Evolutionary conservation across 1,284 basidiomycete species (phyloP).

Genomic region (Boletellus sp.): DNA sequence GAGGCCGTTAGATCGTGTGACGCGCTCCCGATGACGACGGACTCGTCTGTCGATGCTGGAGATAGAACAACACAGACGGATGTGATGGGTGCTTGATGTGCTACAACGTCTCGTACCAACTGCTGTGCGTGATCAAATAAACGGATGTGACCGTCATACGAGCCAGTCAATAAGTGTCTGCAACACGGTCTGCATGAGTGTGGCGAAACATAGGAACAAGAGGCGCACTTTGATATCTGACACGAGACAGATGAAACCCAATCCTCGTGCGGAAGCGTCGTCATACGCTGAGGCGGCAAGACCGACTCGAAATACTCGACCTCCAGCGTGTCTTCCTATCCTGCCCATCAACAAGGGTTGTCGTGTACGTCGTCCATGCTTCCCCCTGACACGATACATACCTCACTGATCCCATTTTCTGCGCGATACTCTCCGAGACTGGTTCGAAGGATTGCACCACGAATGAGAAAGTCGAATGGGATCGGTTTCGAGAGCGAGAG

Average conservation of each 20-base stretch:
- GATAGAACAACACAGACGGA: conserved; percentile 61
- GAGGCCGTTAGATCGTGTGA: conserved; percentile 81
- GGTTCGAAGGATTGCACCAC: conserved; percentile 76
- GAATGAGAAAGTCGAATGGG: conserved; percentile 92
- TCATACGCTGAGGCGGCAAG: conserved; percentile 83
- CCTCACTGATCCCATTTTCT: conserved; percentile 22
- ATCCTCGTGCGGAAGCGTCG: conserved; percentile 84
- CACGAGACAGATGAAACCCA: conserved; percentile 89
- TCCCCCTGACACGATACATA: conserved; percentile 3
- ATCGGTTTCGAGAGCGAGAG: conserved; percentile 71
- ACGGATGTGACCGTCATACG: conserved; percentile 77
- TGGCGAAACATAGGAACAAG: background rate
- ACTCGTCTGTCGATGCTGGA: conserved; percentile 28
- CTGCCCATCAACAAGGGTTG: conserved; percentile 16
- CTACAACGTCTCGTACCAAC: conserved; percentile 44
- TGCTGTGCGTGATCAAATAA: conserved; percentile 71
- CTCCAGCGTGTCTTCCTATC: conserved; percentile 82
- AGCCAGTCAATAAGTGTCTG: conserved; percentile 74
- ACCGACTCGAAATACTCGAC: conserved; percentile 94
- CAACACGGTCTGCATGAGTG: background rate
- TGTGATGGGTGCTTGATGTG: conserved; percentile 70
- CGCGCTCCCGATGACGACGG: conserved; percentile 67
- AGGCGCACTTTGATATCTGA: conserved; percentile 59
- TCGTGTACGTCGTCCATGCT: background rate
- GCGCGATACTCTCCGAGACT: conserved; percentile 66